Evolutionary conservation across 768 basidiomycete species (phyloP).

Genomic region (Mycena rosella): DNA sequence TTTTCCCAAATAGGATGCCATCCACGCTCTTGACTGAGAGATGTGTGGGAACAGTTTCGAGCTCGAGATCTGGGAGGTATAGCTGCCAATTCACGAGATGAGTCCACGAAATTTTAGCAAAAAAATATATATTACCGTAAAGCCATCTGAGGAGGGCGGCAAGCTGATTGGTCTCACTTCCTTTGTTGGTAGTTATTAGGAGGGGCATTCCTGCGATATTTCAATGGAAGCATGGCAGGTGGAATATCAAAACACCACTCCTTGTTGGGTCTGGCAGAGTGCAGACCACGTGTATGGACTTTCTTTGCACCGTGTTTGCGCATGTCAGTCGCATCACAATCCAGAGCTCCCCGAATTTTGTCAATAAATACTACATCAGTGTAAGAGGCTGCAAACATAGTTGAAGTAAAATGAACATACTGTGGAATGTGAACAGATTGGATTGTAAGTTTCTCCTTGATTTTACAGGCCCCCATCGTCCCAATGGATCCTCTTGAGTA

Average conservation of each 20-base stretch:
- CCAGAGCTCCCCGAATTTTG: not conserved
- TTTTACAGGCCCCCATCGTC: constrained; percentile 15
- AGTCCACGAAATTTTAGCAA: not conserved
- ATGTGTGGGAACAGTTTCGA: constrained; percentile 39
- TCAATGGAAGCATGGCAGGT: constrained; percentile 45
- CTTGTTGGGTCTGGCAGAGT: constrained; percentile 45
- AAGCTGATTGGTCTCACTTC: constrained; percentile 38
- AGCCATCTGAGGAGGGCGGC: constrained; percentile 38
- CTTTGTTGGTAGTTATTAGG: constrained; percentile 37
- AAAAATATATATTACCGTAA: constrained; percentile 34
- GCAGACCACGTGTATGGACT: constrained; percentile 38
- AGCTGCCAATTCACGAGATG: constrained; percentile 22
- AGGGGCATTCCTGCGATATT: constrained; percentile 44
- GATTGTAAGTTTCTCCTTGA: constrained; percentile 18
- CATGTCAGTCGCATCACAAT: constrained; percentile 1
- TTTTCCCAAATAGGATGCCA: constrained; percentile 46
- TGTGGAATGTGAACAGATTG: constrained; percentile 10
- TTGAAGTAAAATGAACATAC: not conserved
- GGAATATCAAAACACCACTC: constrained; percentile 47
- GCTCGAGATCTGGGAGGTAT: constrained; percentile 35
- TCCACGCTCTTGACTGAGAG: constrained; percentile 41
- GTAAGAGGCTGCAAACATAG: not conserved
- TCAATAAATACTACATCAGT: constrained; percentile 9
- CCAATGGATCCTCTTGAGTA: constrained; percentile 15
- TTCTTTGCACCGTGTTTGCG: constrained; percentile 37